phyloP scores from a whole-genome alignment of 441 rosid genomes.

The Adansonia rubrostipa region DNA sequence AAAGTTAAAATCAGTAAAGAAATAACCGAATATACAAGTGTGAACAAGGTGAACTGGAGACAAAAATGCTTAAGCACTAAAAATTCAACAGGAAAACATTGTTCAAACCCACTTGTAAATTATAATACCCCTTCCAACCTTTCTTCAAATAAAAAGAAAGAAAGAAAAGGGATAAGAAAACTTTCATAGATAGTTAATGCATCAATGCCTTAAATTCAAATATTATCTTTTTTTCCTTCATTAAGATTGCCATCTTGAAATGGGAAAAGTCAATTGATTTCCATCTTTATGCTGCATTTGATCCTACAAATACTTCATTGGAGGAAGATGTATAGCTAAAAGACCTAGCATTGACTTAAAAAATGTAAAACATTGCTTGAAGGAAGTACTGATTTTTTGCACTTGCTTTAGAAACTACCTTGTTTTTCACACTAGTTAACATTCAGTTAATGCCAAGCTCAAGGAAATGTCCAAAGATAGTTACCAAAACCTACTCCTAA shows the following conservation, averaged over 20 bases:
- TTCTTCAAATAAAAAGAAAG: conserved; percentile 2
- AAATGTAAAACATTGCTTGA: neutral
- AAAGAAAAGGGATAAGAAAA: neutral
- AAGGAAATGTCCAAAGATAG: neutral
- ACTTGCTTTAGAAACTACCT: neutral
- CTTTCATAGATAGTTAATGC: neutral
- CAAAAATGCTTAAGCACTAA: neutral
- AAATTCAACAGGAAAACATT: neutral
- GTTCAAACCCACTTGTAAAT: neutral
- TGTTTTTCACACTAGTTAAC: neutral
- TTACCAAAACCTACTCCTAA: neutral
- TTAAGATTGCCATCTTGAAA: neutral
- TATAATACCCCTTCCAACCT: neutral
- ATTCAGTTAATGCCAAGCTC: neutral
- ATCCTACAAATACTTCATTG: neutral
- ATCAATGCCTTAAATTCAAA: neutral
- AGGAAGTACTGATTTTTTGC: neutral
- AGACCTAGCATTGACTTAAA: neutral
- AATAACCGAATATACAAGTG: neutral
- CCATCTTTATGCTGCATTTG: neutral
- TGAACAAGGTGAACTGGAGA: neutral
- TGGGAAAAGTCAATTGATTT: neutral
- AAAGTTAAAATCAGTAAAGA: conserved; percentile 25
- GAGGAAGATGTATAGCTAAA: conserved; percentile 9
- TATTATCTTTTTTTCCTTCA: neutral